Percentiles rank a stretch among this genome's conserved stretches.
Evolutionary conservation across 2,329 filamentous ascomycete genomes (phyloP).

Genomic region (Cladophialophora immunda): DNA sequence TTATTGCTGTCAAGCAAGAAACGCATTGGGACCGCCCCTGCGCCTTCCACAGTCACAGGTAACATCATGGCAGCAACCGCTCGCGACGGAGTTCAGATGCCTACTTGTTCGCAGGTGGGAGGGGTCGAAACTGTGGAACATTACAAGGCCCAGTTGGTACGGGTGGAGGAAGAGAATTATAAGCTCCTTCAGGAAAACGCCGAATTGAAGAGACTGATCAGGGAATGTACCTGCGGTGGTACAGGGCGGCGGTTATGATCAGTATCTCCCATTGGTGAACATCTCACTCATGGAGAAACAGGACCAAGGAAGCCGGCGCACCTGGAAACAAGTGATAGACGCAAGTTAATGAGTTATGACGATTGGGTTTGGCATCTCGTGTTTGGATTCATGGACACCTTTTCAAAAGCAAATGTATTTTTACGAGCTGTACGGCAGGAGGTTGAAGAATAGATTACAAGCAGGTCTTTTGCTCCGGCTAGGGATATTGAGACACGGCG

Average conservation of each 20-base stretch:
- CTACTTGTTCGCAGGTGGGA: background rate
- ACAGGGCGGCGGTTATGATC: conserved; percentile 20
- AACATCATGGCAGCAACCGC: background rate
- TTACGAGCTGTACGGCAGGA: background rate
- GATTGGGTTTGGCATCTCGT: conserved; percentile 1
- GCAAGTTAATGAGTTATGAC: background rate
- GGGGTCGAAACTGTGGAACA: conserved; percentile 29
- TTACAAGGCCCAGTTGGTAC: conserved; percentile 41
- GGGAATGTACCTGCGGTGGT: conserved; percentile 39
- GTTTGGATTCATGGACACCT: background rate
- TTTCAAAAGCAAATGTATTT: background rate
- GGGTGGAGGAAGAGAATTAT: conserved; percentile 41
- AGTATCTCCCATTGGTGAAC: background rate
- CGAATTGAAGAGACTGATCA: conserved; percentile 79
- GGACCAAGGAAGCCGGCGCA: background rate
- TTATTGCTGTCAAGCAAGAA: conserved; percentile 16
- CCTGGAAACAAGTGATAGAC: background rate
- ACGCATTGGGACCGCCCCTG: background rate
- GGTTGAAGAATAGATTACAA: background rate
- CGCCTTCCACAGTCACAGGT: background rate
- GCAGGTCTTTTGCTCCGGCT: background rate
- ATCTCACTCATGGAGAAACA: background rate
- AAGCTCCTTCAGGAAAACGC: conserved; percentile 85
- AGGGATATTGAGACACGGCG: background rate
- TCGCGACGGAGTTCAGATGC: background rate